Conservation (phyloP, 352 stramenopile species). For the Globisporangium echinulatum region DNA sequence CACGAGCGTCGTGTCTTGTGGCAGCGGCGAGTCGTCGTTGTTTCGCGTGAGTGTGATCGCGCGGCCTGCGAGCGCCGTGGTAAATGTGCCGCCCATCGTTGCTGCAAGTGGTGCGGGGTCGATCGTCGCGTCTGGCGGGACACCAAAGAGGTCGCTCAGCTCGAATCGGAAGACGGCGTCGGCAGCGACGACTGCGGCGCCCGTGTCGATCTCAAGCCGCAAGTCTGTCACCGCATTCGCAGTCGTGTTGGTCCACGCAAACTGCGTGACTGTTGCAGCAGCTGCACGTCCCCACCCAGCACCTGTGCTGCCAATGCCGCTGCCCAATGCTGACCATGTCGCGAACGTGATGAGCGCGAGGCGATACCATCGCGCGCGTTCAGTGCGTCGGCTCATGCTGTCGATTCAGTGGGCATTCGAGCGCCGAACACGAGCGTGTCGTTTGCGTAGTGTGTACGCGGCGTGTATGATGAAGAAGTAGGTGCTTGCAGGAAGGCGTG, state of each 20-base stretch:
- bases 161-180: constrained; percentile 27
- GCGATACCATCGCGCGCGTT: not conserved
- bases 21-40: constrained; percentile 9
- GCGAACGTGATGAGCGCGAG: constrained; percentile 2
- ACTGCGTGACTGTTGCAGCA: not conserved
- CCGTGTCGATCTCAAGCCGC: constrained; percentile 18
- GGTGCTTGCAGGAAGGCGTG: too few species aligned
- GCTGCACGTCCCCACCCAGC: not conserved
- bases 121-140: constrained; percentile 15
- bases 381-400: not conserved
- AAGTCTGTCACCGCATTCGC: constrained; percentile 15
- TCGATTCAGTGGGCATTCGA: not conserved
- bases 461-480: too few species aligned
- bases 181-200: constrained; percentile 15
- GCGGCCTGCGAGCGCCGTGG: constrained; percentile 13
- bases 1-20: constrained; percentile 2
- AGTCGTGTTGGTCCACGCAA: constrained; percentile 25
- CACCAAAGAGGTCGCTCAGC: constrained; percentile 16
- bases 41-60: constrained; percentile 16
- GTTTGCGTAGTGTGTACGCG: too few species aligned
- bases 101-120: constrained; percentile 13
- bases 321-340: not conserved
- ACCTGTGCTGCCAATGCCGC: too few species aligned
- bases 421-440: too few species aligned
- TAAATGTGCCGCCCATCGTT: constrained; percentile 21